phyloP scores from a whole-genome alignment of 495 filamentous ascomycete species.

The Aspergillus panamensis region DNA sequence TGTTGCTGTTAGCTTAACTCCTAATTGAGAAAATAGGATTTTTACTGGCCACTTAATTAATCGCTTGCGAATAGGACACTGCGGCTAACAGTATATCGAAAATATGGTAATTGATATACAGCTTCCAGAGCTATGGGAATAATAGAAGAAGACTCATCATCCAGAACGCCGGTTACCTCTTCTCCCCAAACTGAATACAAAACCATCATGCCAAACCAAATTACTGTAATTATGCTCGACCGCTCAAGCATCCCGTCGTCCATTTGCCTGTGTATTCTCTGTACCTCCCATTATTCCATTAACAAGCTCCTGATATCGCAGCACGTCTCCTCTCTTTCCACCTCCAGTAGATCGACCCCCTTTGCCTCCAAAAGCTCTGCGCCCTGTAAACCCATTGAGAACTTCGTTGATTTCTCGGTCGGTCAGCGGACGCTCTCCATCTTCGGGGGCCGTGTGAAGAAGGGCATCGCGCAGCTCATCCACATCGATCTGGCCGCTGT shows the following conservation, averaged over 20 bases:
- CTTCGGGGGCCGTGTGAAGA: slow-evolving; percentile 73
- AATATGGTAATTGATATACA: slow-evolving; percentile 1
- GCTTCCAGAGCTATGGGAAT: slow-evolving; percentile 14
- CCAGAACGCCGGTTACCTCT: neutral
- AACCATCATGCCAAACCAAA: slow-evolving; percentile 19
- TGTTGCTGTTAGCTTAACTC: slow-evolving; percentile 1
- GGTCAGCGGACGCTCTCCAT: slow-evolving; percentile 63
- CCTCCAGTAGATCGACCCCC: slow-evolving; percentile 28
- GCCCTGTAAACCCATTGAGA: slow-evolving; percentile 76
- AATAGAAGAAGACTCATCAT: neutral
- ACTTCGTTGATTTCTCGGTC: slow-evolving; percentile 79
- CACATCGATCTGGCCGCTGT: slow-evolving; percentile 87
- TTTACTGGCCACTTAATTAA: neutral
- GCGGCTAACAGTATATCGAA: neutral
- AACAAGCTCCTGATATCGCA: slow-evolving; percentile 48
- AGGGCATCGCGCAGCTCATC: slow-evolving; percentile 78
- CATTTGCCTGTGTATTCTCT: slow-evolving; percentile 31
- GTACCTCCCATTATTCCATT: slow-evolving; percentile 37
- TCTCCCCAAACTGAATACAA: neutral
- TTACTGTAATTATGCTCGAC: neutral
- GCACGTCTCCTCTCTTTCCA: slow-evolving; percentile 42
- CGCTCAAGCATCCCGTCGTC: slow-evolving; percentile 28
- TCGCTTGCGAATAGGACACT: neutral
- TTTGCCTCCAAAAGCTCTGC: slow-evolving; percentile 64
- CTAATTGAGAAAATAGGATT: no score